Base-by-base conservation (phyloP, 2,329 filamentous ascomycete species). In the Fusarium haematococcum region DNA sequence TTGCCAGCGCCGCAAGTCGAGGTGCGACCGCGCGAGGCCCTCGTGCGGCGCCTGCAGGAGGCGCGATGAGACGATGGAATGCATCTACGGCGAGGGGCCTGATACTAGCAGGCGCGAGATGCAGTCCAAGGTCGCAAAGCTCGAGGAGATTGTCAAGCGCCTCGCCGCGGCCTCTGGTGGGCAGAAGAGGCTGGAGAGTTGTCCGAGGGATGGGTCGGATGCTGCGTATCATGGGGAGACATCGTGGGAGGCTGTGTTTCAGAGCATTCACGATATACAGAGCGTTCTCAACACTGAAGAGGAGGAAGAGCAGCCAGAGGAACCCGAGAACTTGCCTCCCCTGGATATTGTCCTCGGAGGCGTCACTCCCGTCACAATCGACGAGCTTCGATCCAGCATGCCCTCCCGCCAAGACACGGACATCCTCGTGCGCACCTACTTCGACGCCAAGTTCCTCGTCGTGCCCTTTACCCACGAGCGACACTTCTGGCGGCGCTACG, bases 401-500 rank as follows among this genome's bases (percentile, higher is more conserved):
- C 85, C 85, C 0, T 67, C 82, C 6, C 82, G 83, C 2, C 69
- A 75, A 11, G 82, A 84, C 5, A 79, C 80, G 16, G 84, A 86
- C 72, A 74, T 73, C 33, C 72, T 86, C 6, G 70, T 86, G 18
- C 65, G 78, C 5, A 69, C 78, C 18, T 86, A 85, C 75, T 86
- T 86, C 69, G 81, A 80, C 67, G 79, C 81, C 23, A 81, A 82
- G 58, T 86, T 83, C 74, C 75, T 82, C 14, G 80, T 82, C 3
- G 77, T 81, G 0, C 80, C 83, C 6, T 82, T 85, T 67, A 75
- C 87, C 27, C 85, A 87, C 67, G 76, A 79, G 3, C 80, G 79
- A 33, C 83, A 88, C 75, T 89, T 89, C 65, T 83, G 86, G 71
- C 82, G 86, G 4, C 83, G 85, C 43, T 88, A 88, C 73, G 84